Conservation (phyloP, 352 stramenopile genomes). For the Halophytophthora polymorphica region DNA sequence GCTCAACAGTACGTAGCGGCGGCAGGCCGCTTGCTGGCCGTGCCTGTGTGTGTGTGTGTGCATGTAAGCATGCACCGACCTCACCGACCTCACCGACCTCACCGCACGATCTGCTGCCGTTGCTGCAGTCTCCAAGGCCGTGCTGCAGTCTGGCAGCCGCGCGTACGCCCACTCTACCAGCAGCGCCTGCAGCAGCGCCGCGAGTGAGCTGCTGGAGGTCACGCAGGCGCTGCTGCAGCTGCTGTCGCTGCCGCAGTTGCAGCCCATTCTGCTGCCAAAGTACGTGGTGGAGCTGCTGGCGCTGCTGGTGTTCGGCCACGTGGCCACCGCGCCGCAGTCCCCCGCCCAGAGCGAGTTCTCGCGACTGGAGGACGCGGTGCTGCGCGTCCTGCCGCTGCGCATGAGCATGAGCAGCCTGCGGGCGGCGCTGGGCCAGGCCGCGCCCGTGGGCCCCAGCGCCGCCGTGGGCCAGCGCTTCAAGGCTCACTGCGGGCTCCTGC, state of each 20-base stretch:
- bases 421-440: conserved; percentile 53
- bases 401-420: conserved; percentile 77
- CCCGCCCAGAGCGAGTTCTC: conserved; percentile 32
- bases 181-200: no score
- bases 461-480: conserved; percentile 49
- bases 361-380: conserved; percentile 33
- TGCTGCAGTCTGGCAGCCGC: conserved; percentile 46
- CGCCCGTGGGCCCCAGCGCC: conserved; percentile 8
- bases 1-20: conserved; percentile 54
- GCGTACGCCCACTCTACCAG: no score
- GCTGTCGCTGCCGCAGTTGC: conserved; percentile 67
- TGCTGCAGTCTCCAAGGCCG: conserved; percentile 47
- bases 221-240: conserved; percentile 53
- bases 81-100: no score
- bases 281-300: conserved; percentile 76
- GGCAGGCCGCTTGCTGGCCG: conserved; percentile 3
- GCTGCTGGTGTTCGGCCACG: conserved; percentile 56
- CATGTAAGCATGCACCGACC: no score
- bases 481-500: conserved; percentile 46
- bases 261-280: conserved; percentile 75
- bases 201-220: conserved; percentile 38
- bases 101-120: neutral
- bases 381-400: conserved; percentile 55
- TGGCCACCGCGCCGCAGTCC: conserved; percentile 11
- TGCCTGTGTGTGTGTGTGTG: no score